Evolutionary conservation across 2,329 filamentous ascomycete species (phyloP), one percentile per base, ranked within the genome.

Genomic region (Aspergillus glaucus): DNA sequence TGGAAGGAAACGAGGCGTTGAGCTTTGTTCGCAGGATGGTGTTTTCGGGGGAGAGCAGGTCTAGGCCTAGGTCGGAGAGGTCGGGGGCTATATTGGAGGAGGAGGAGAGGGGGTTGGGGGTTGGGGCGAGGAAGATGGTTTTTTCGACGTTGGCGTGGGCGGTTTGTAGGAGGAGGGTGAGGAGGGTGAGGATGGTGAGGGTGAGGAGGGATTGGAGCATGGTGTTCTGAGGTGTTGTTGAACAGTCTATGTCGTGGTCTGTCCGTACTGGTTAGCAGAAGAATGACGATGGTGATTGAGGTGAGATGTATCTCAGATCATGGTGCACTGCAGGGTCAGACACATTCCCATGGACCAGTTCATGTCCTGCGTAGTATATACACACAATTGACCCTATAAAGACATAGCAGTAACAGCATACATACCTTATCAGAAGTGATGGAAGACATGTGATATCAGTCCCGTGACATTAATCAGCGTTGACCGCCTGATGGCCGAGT

Each of bases 111-210:
- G 75, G 67, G 60, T 81, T 67, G 26, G 75, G 67, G 28, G 72
- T 64, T 9, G 91, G 90, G 19, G 81, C 89, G 32, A 86, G 75
- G 73, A 98, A 97, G 62, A 97, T 88, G 58, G 81, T 77, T 72
- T 98, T 98, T 67, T 97, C 93, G 48, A 87, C 86, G 67, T 98
- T 97, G 66, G 86, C 89, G 19, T 48, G 34, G 5, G 46, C 52
- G 26, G 56, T 43, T 42, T 47, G 28, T 17, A 52, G 28, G 19
- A 58, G 44, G 28, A 65, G 43, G 3, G 52, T 37, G 24, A 60
- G 39, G 12, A 63, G 28, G 7, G 56, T 32, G 26, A 49, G 51
- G 26, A 59, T 43, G 7, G 41, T 50, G 28, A 47, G 41, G 47
- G 45, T 19, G 24, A 39, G 6, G n/a, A 28, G 15, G 34, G 7